Base-by-base conservation (phyloP, 1,284 basidiomycete species). In the Cryptococcus maquisensis region DNA sequence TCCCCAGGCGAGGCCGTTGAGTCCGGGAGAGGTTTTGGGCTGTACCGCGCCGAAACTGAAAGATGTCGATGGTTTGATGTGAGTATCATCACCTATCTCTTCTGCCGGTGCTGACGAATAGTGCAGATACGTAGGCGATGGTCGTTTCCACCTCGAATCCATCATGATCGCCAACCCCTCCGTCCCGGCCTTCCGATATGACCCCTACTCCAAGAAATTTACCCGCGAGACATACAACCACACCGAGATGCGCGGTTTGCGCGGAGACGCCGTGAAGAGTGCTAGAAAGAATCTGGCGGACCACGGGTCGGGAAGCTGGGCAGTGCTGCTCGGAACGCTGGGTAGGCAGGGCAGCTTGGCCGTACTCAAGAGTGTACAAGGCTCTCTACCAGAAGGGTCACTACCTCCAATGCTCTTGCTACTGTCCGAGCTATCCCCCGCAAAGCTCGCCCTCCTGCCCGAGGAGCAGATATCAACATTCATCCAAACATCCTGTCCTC, bases 121-220 rank as follows among this genome's bases (percentile, higher is more conserved):
- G 43, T 10, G 16, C 66, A 93, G 91, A 65, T 99, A 98, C 74
- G 83, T 99, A 28, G 96, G 96, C 21, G 96, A 99, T 69, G 96
- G 96, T 18, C 86, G 96, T 13, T 99, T 99, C 79, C 96, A 98
- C 71, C 82, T 98, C 16, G 96, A 99, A 75, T 89, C 90, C 13
- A 94, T 98, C 72, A 99, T 98, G 96, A 98, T 99, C 57, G 92
- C 92, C 28, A 99, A 99, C 73, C 96, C 96, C 0, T 78, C 82
- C n/a, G 83, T 98, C 21, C 92, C 95, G 12, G 94, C 96, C 0
- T 98, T 97, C 80, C 84, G 96, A 28, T 99, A 98, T 76, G 96
- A 98, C 69, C 96, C 96, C 4, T 99, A 98, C 75, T 92, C 91
- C 32, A 98, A 98, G 75, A 94, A 94, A 68, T 82, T 99, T 54